Conservation (phyloP, 202 grass and related monocot species). For the Zoysia matrella region DNA sequence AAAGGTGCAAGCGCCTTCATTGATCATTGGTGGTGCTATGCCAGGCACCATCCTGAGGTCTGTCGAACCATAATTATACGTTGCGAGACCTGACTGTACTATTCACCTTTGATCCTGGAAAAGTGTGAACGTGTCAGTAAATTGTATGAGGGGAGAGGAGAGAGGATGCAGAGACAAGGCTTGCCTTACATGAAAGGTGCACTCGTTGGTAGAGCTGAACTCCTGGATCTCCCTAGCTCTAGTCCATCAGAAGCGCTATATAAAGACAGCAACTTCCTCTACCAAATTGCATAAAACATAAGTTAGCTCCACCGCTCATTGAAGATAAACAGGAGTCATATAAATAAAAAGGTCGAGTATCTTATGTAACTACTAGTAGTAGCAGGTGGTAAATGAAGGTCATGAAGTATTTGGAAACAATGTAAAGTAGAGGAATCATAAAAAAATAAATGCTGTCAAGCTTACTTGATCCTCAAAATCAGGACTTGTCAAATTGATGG, state of each 20-base stretch:
- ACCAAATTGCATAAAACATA: constrained; percentile 42
- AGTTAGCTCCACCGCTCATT: constrained; percentile 31
- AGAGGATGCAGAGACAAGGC: neutral
- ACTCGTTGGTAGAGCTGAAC: constrained; percentile 52
- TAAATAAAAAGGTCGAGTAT: constrained; percentile 14
- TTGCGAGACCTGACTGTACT: constrained; percentile 15
- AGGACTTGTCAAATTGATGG: constrained; percentile 95
- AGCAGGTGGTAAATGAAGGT: neutral
- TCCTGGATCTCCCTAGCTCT: constrained; percentile 54
- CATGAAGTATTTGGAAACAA: constrained; percentile 17
- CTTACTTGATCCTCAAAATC: constrained; percentile 99
- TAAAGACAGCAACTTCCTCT: constrained; percentile 76
- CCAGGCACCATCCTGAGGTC: constrained; percentile 22
- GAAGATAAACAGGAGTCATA: constrained; percentile 9
- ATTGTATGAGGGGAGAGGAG: constrained; percentile 18
- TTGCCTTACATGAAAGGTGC: constrained; percentile 63
- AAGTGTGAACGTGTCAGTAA: constrained; percentile 23
- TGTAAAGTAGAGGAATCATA: constrained; percentile 28
- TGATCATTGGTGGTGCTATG: constrained; percentile 36
- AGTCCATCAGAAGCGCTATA: constrained; percentile 54
- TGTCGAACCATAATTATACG: constrained; percentile 36
- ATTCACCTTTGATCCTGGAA: constrained; percentile 64
- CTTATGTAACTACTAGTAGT: constrained; percentile 20
- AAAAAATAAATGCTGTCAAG: constrained; percentile 33
- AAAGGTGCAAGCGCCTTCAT: constrained; percentile 33